Base-by-base conservation (phyloP, 1,284 basidiomycete species). In the Papiliotrema laurentii region DNA sequence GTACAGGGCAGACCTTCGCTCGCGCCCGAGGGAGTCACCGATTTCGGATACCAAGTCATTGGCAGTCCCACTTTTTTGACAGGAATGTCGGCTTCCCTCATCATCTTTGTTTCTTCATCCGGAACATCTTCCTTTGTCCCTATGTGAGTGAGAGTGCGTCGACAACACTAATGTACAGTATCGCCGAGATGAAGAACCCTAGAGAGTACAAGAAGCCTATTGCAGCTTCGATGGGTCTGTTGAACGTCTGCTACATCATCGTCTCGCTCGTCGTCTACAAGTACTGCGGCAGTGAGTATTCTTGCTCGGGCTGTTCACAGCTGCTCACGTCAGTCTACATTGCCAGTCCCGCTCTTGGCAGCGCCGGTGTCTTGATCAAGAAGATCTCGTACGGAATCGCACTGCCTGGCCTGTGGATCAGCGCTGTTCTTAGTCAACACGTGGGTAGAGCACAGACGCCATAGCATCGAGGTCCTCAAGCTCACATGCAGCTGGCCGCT, bases 301-400 rank as follows among this genome's bases (percentile, higher is more conserved):
- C 11, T 37, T 16, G 7, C 18, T 19, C 19, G 13, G 18, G 13
- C 11, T 37, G 35, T 7, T 19, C 35, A 16, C 19, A 13, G 24
- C 36, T 44, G 22, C 30, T 26, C 30, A 21, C 26, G 13, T 33
- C 28, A 34, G 40, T 39, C 43, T 71, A 72, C 55, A 64, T 75
- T 40, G 63, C 73, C n/a, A 66, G 60, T 2, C 75, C 75, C 3
- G 73, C 74, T 0, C 64, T 76, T 11, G 72, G 72, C 0, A 67
- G 68, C 5, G 75, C 74, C 9, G 74, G 75, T 21, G 49, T 55
- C 2, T 45, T 73, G 14, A 59, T 76, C 49, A 71, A 75, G 62
- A 58, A 63, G 42, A 21, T 37, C 37, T 60, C 50, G 36, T 72
- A 71, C 55, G 69, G 68, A 14, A 51, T 73, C 24, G 66, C 68